Evolutionary conservation across 306 rosid genomes (phyloP), one percentile per base, ranked within the genome.

Genomic region (Rosa persica): DNA sequence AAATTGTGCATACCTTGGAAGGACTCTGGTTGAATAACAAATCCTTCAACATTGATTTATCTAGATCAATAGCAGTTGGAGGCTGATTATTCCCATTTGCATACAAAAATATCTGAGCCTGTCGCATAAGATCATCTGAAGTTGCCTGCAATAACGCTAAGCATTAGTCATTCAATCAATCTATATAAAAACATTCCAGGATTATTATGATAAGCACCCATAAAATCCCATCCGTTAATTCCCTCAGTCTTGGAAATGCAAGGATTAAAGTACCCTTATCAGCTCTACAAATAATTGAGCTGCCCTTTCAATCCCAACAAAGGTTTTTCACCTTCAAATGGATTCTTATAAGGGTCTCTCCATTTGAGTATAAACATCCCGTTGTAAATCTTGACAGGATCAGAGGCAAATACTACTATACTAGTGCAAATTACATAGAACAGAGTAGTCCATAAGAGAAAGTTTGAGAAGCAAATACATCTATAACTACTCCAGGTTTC

Each of bases 21-120:
- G 98, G 97, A 88, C 99, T 86, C 84, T 78, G 96, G 82, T 93
- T 91, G 92, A 96, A 96, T 78, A 96, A 78, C 76, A 93, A 83
- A 83, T 93, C 98, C 85, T 85, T 89, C 85, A 91, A 87, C 83
- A 91, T 42, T 0, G 93, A 90, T 79, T 88, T 96, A 75, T 93
- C 91, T 2, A 93, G 85, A 78, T 90, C 92, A 78, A 96, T 88
- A 52, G 99, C 83, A 69, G 99, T 93, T 39, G 99, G 99, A 86
- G 99, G 91, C 8, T 39, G 76, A 79, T 91, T 84, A 57, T 82
- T 89, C 77, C 99, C 99, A 77, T 96, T 96, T 43, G 92, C 93
- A 43, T 96, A 93, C 83, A 88, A 75, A 87, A 96, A 93, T 27
- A 66, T 76, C 85, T 93, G 99, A 75, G 99, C 98, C 62, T 86